Conservation (phyloP, 2,329 filamentous ascomycete genomes). For the Cytospora paraplurivora region DNA sequence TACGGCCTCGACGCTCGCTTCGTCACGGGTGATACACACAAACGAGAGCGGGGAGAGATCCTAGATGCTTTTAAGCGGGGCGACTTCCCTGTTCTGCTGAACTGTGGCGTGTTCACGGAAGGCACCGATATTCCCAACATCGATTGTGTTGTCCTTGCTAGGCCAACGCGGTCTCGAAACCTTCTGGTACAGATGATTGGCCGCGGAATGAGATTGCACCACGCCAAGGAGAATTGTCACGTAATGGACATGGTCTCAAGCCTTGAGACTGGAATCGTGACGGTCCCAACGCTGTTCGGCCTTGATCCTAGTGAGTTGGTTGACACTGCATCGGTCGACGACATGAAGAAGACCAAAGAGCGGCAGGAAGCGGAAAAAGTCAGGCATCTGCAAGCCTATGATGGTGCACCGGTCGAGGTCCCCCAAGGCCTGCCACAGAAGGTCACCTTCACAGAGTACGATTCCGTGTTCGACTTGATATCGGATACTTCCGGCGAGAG, state of each 20-base stretch:
- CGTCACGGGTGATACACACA: slow-evolving; percentile 80
- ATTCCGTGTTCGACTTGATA: slow-evolving; percentile 87
- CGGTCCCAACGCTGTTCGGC: slow-evolving; percentile 89
- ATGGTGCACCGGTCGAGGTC: slow-evolving; percentile 3
- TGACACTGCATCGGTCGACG: slow-evolving; percentile 62
- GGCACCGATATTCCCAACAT: slow-evolving; percentile 98
- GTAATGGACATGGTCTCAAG: slow-evolving; percentile 95
- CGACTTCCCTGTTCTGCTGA: slow-evolving; percentile 84
- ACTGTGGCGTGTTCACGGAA: slow-evolving; percentile 96
- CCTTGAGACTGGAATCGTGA: slow-evolving; percentile 80
- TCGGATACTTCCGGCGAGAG: slow-evolving; percentile 76
- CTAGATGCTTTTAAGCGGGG: slow-evolving; percentile 75
- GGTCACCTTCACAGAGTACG: slow-evolving; percentile 86
- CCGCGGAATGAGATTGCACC: slow-evolving; percentile 80
- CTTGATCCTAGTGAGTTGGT: slow-evolving; percentile 82
- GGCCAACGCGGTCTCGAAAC: slow-evolving; percentile 91
- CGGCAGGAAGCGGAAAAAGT: slow-evolving; percentile 49
- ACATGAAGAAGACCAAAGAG: slow-evolving; percentile 59
- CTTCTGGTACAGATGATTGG: slow-evolving; percentile 97
- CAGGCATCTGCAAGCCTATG: slow-evolving; percentile 32
- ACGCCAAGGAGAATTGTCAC: slow-evolving; percentile 85
- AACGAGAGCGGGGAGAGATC: slow-evolving; percentile 65
- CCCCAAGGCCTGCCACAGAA: slow-evolving; percentile 38
- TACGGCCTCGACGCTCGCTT: slow-evolving; percentile 81
- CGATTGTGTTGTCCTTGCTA: slow-evolving; percentile 85